Evolutionary conservation across 129 eudicot species (phyloP), one percentile per base, ranked within the genome.

Genomic region (Flaveria brownii): DNA sequence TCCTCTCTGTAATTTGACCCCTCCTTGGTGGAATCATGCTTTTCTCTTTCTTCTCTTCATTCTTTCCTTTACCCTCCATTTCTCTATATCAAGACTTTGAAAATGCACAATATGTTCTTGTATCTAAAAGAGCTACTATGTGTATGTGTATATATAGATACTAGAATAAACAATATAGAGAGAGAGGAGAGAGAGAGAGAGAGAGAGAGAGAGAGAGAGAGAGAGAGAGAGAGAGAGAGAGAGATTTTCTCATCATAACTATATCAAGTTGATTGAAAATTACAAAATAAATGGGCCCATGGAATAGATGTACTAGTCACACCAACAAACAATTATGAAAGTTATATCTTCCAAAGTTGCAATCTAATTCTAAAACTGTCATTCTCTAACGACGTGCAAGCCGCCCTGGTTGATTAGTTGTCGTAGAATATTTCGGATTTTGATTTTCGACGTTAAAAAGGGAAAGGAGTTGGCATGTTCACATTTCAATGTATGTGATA

Each of bases 11-110:
- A 55, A 80, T 56, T 64, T 80, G 78, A 43, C 79, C 83, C 51
- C 83, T 80, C 54, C 69, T 80, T 80, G 83, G 78, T 80, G 78
- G 78, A 52, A 72, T 28, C 83, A 80, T 64, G 61, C 10, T 54
- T 43, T 65, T 65, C 30, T 42, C 69, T 78, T 78, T 70, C 68
- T 73, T 72, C 64, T 39, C 78, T 72, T 28, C 68, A 41, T 71
- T 72, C 61, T 80, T 73, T 22, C 61, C 78, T 80, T 80, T 73
- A 20, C 67, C 57, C 26, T 64, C 78, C 83, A 79, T 79, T 79
- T 71, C 41, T 61, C 62, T 36, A 8, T 46, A 49, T 59, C 55
- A 30, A 52, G 18, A 66, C 52, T 66, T 42, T 51, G 45, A 62
- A 30, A 59, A 23, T 70, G 77, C 8, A 22, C 54, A 61, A 71